Percentiles rank a stretch among this genome's conserved stretches.
phyloP scores from a whole-genome alignment of 257 asterid species.

The Solanum dulcamara region DNA sequence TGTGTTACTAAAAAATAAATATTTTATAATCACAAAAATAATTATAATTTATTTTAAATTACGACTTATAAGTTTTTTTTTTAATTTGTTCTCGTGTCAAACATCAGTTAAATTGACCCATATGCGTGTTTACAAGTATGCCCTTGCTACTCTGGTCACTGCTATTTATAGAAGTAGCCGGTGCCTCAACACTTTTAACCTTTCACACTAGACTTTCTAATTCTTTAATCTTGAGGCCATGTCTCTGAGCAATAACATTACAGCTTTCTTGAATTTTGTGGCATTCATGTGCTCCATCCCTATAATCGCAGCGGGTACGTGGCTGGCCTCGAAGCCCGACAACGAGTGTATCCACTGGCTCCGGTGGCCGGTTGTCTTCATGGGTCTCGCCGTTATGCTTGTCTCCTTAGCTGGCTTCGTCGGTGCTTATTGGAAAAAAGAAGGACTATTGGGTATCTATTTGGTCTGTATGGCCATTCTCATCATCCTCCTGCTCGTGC shows the following conservation, averaged over 20 bases:
- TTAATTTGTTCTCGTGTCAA: too few relatives aligned
- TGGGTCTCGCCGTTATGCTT: conserved; percentile 55
- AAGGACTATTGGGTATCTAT: conserved; percentile 67
- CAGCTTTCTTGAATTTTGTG: conserved; percentile 71
- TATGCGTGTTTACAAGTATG: neutral
- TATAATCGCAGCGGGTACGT: conserved; percentile 70
- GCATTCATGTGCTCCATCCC: conserved; percentile 91
- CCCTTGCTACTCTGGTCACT: neutral
- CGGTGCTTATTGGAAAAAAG: conserved; percentile 82
- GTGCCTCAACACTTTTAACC: neutral
- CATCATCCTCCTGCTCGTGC: conserved; percentile 48
- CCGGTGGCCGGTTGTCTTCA: conserved; percentile 85
- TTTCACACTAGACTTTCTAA: neutral
- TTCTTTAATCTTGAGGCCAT: neutral
- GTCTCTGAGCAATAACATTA: conserved; percentile 91
- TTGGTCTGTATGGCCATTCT: conserved; percentile 82
- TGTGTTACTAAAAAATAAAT: too few relatives aligned
- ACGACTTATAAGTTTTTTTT: too few relatives aligned
- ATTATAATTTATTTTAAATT: too few relatives aligned
- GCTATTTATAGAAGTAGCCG: neutral
- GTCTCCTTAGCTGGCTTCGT: conserved; percentile 67
- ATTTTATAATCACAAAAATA: too few relatives aligned
- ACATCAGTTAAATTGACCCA: neutral
- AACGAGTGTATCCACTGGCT: conserved; percentile 96
- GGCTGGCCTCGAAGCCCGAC: conserved; percentile 85